These are phyloP conservation scores for Mycena indigotica DNA, from an alignment of 768 basidiomycete species.

Conservation along the genomic window DNA sequence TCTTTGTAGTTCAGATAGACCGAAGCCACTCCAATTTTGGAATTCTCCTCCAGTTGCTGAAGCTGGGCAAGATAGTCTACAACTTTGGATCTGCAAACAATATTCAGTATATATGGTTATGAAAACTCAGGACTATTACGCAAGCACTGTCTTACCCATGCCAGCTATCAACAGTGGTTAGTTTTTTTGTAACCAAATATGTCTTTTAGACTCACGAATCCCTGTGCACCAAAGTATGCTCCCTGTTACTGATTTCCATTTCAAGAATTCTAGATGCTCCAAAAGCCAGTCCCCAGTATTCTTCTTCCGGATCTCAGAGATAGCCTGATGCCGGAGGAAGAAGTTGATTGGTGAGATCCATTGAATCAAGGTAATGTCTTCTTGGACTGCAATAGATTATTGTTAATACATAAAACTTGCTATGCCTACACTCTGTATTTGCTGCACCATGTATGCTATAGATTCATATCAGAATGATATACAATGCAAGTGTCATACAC, in stretches of 20 bases:
- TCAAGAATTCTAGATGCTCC: neutral
- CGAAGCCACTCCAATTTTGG: neutral
- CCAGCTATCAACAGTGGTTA: neutral
- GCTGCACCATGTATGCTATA: neutral
- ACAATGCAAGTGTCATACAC: too few relatives aligned
- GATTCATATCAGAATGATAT: neutral
- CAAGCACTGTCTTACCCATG: too few relatives aligned
- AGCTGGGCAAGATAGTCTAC: too few relatives aligned
- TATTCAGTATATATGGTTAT: neutral
- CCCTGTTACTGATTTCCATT: neutral
- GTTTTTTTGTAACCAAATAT: neutral
- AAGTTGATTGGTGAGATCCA: slow-evolving; percentile 2
- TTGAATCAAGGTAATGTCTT: neutral
- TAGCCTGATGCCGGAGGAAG: slow-evolving; percentile 5
- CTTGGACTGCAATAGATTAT: neutral
- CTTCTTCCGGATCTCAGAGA: neutral
- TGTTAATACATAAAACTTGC: neutral
- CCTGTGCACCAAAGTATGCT: too few relatives aligned
- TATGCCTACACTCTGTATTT: neutral
- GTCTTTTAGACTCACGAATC: slow-evolving; percentile 5
- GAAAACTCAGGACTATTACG: too few relatives aligned
- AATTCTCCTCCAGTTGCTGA: neutral
- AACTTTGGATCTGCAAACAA: slow-evolving; percentile 1
- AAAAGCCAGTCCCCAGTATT: slow-evolving; percentile 3
- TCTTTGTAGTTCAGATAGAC: slow-evolving; percentile 13